These are phyloP conservation scores for Tricholoma sp. DNA, from an alignment of 768 basidiomycete genomes.

Conservation along the genomic window DNA sequence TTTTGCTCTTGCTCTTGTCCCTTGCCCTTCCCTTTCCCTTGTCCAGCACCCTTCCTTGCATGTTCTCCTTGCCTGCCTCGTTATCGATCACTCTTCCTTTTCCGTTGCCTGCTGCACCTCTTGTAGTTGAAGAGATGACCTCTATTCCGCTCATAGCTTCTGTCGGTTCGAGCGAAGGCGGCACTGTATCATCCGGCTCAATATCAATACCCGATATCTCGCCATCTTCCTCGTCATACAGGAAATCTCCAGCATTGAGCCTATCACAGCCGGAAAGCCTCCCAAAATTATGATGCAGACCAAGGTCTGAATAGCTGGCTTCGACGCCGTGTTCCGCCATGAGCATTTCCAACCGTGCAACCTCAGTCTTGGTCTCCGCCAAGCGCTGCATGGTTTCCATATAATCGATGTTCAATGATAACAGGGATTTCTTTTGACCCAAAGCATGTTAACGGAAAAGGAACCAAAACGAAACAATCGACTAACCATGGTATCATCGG, in stretches of 20 bases:
- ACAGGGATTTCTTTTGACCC: neutral
- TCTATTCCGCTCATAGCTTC: neutral
- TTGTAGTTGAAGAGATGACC: neutral
- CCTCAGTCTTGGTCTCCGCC: neutral
- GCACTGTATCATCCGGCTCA: neutral
- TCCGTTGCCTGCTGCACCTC: neutral
- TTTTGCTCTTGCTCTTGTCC: too few species aligned
- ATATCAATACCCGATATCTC: neutral
- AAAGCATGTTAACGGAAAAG: neutral
- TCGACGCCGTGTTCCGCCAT: neutral
- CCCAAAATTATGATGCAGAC: neutral
- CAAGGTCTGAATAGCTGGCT: neutral
- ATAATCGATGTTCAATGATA: neutral
- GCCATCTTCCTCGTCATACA: neutral
- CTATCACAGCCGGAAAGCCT: too few species aligned
- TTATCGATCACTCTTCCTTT: neutral
- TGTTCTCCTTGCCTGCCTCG: neutral
- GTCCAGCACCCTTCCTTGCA: neutral
- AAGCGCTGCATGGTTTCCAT: neutral
- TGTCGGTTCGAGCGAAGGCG: neutral
- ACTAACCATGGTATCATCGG: neutral
- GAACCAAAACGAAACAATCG: neutral
- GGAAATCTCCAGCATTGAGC: neutral
- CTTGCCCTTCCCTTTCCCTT: conserved; percentile 2
- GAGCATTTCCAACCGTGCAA: neutral